A percentile compares a stretch with the other conserved stretches of the same genome.
Conservation (phyloP, 305 asterid genomes). For the Solanum aculeatissimum region DNA sequence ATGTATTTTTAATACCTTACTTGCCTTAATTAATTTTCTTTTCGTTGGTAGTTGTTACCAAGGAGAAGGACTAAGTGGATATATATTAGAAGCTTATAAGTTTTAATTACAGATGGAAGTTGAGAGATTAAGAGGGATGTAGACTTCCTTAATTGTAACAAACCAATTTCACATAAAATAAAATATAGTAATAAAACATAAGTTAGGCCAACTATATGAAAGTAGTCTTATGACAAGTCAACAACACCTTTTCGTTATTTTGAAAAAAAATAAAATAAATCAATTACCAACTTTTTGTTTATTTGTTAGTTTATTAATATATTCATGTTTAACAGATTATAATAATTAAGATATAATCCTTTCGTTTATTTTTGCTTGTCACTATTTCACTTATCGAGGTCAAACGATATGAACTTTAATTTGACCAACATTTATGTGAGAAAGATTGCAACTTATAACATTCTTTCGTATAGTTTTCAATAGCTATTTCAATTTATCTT, state of each 20-base stretch:
- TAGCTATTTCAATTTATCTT: too few species aligned
- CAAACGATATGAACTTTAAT: too few species aligned
- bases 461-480: too few species aligned
- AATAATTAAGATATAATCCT: neutral
- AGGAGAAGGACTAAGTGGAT: neutral
- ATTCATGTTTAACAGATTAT: neutral
- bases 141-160: neutral
- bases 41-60: neutral
- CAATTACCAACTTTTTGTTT: neutral
- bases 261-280: neutral
- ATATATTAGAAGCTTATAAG: neutral
- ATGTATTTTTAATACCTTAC: too few species aligned
- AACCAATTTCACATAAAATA: neutral
- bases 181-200: neutral
- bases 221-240: neutral
- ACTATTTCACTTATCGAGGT: too few species aligned
- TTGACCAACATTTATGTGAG: too few species aligned
- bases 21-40: neutral
- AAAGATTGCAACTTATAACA: too few species aligned
- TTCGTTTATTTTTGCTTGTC: too few species aligned
- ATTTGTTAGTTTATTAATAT: neutral
- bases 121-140: neutral
- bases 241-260: neutral
- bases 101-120: neutral
- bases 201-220: neutral